phyloP scores from a whole-genome alignment of 1,139 yeast species.

The Candida anutae region DNA sequence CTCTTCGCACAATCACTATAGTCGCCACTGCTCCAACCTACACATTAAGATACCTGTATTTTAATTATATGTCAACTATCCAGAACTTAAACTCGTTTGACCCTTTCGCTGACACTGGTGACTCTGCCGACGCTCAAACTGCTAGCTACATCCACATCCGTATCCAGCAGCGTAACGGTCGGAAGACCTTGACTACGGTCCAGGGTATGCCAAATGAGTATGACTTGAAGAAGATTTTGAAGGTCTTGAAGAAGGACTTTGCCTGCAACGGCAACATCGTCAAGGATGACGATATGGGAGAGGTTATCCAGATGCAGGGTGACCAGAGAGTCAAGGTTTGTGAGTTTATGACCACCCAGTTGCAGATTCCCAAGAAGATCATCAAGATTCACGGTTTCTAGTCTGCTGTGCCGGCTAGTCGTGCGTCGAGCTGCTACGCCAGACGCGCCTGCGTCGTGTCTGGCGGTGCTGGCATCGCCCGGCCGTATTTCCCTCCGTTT shows the following conservation, averaged over 20 bases:
- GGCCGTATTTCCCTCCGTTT: too few species aligned
- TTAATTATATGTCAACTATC: constrained; percentile 70
- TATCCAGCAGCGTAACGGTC: constrained; percentile 99
- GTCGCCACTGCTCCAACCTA: too few species aligned
- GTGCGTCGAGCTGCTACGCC: too few species aligned
- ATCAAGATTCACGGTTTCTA: constrained; percentile 98
- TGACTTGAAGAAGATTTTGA: constrained; percentile 88
- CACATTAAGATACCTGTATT: too few species aligned
- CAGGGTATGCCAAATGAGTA: constrained; percentile 96
- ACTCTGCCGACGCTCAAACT: constrained; percentile 95
- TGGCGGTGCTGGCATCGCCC: too few species aligned
- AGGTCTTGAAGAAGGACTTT: constrained; percentile 93
- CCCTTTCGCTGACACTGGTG: constrained; percentile 99
- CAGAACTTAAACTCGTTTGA: constrained; percentile 97
- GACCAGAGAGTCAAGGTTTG: constrained; percentile 96
- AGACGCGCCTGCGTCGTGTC: too few species aligned
- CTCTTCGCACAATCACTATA: too few species aligned
- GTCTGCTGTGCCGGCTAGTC: too few species aligned
- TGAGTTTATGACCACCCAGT: constrained; percentile 83
- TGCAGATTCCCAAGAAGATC: constrained; percentile 89
- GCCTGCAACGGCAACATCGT: constrained; percentile 99
- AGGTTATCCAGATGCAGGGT: constrained; percentile 96
- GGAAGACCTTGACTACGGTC: constrained; percentile 96
- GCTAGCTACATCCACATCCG: constrained; percentile 96
- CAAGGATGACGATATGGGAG: constrained; percentile 93